These are phyloP conservation scores for Boletus rubropictus DNA, from an alignment of 768 basidiomycete genomes.

Conservation along the genomic window DNA sequence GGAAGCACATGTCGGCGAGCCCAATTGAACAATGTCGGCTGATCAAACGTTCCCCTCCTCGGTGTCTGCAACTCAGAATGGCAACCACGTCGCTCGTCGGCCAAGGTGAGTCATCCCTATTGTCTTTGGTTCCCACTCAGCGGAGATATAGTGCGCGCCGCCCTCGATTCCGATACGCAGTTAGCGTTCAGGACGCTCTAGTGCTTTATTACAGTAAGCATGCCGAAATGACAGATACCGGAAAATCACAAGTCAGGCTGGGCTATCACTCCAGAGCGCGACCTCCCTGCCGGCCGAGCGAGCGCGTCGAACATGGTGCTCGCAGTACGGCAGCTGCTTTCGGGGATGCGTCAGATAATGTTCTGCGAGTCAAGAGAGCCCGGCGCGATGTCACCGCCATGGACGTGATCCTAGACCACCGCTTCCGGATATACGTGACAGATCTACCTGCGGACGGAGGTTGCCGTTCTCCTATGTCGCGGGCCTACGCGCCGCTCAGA, in stretches of 20 bases:
- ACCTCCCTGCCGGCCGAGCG: background rate
- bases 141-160: slow-evolving; percentile 2
- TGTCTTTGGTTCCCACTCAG: slow-evolving; percentile 15
- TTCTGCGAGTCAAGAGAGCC: slow-evolving; percentile 26
- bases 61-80: slow-evolving; percentile 7
- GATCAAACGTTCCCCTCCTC: background rate
- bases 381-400: slow-evolving; percentile 37
- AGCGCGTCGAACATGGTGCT: background rate
- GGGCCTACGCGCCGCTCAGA: slow-evolving; percentile 23
- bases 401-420: slow-evolving; percentile 42
- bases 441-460: slow-evolving; percentile 6
- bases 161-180: slow-evolving; percentile 1
- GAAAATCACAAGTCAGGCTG: background rate
- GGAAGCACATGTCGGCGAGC: background rate
- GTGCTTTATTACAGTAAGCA: slow-evolving; percentile 11
- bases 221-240: slow-evolving; percentile 1
- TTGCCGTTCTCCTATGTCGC: slow-evolving; percentile 2
- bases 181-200: slow-evolving; percentile 3
- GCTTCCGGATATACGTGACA: slow-evolving; percentile 8
- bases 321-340: slow-evolving; percentile 19
- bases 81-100: slow-evolving; percentile 7
- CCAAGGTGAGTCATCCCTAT: slow-evolving; percentile 19
- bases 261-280: background rate
- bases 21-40: slow-evolving; percentile 4
- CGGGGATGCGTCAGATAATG: slow-evolving; percentile 27